phyloP scores from a whole-genome alignment of 306 rosid species.

The Pterocarpus macrocarpus region DNA sequence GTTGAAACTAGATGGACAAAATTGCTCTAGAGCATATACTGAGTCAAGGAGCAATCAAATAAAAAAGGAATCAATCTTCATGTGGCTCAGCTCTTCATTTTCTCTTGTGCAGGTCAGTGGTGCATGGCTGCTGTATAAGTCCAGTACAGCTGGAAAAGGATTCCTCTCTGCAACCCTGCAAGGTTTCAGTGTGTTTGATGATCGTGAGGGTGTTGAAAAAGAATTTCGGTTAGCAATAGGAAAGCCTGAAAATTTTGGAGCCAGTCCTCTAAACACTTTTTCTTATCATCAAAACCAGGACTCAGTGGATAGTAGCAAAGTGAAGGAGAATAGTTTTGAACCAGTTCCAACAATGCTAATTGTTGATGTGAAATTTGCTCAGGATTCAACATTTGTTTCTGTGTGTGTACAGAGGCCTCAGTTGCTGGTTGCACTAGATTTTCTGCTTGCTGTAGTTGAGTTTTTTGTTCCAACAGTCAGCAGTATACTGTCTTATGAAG shows the following conservation, averaged over 20 bases:
- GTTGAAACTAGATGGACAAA: conserved; percentile 11
- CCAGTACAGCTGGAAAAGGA: conserved; percentile 79
- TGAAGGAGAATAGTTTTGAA: conserved; percentile 47
- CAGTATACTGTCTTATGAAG: conserved; percentile 70
- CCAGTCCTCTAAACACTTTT: conserved; percentile 49
- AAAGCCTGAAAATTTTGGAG: conserved; percentile 66
- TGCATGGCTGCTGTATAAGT: conserved; percentile 92
- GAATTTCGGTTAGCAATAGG: conserved; percentile 94
- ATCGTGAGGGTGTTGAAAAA: conserved; percentile 88
- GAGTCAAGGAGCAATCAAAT: not conserved
- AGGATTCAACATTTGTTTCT: conserved; percentile 68
- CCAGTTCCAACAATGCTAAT: conserved; percentile 89
- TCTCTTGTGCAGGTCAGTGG: conserved; percentile 69
- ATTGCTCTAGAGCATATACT: conserved; percentile 15
- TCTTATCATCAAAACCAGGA: conserved; percentile 54
- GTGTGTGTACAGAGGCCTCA: conserved; percentile 91
- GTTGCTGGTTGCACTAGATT: conserved; percentile 93
- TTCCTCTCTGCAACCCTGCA: conserved; percentile 89
- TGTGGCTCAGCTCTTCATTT: conserved; percentile 34
- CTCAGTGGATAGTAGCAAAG: conserved; percentile 47
- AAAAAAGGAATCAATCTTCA: conserved; percentile 2
- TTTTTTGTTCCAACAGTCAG: conserved; percentile 89
- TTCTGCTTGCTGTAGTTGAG: conserved; percentile 92
- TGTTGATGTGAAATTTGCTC: conserved; percentile 77
- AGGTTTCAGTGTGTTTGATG: conserved; percentile 87